Evolutionary conservation across 495 filamentous ascomycete genomes (phyloP), one percentile per base, ranked within the genome.

Genomic region (Xylaria sp.): DNA sequence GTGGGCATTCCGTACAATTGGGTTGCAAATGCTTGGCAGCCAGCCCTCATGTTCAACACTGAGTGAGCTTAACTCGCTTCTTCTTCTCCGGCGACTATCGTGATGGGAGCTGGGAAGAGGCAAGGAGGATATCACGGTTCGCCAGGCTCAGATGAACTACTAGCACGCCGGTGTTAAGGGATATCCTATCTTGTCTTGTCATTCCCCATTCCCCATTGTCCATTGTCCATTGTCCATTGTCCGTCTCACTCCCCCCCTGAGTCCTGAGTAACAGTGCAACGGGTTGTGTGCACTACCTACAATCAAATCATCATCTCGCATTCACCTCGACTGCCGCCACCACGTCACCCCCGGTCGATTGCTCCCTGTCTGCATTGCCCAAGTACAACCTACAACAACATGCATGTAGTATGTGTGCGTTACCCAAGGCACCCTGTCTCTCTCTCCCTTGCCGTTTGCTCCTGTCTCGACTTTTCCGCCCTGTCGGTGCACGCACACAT

Each of bases 1-100:
- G 69, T 46, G 35, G 31, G 26, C 52, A 21, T 64, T 66, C 61
- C 52, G 29, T 66, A 33, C 69, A 53, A 65, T 21, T 55, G 17
- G n/a, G 5, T 29, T 43, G 50, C 37, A 48, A 52, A 59, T 58
- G 50, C 69, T 66, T 71, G 46, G 55, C 37, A 43, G 46, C 14
- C 15, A 52, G 58, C 48, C 14, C n/a, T 67, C 33, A n/a, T 35
- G 48, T 43, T 17, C 31, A 35, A 33, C 29, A 37, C 17, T 0
- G 17, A 26, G 12, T 43, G 37, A 43, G 59, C 21, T 24, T 43
- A 21, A 24, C 26, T 62, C 37, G 59, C 59, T 17, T 43, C 12
- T 21, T 24, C 43, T 15, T 9, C 15, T 14, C 21, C 59, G 19
- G 17, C 57, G 29, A n/a, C 4, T 31, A 24, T 46, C 21, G 41